These are phyloP conservation scores for Santalum album DNA, from an alignment of 164 flowering plant species.

Conservation along the genomic window DNA sequence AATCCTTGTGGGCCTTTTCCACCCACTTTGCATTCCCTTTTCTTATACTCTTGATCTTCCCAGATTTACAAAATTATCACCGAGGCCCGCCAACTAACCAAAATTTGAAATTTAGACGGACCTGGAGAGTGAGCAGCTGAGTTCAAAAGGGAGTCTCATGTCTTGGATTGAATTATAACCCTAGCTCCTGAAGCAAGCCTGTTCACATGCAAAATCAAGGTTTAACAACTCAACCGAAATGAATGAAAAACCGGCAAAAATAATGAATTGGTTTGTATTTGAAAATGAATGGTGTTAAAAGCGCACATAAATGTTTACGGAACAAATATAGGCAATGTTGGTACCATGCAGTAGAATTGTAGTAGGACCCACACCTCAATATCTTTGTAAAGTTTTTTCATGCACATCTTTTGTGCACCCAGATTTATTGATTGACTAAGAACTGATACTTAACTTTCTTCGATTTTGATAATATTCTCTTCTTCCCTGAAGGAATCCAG, in stretches of 20 bases:
- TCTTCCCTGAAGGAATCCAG: constrained; percentile 55
- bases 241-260: no score
- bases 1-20: not conserved
- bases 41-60: not conserved
- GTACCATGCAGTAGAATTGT: no score
- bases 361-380: no score
- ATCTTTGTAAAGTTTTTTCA: no score
- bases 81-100: not conserved
- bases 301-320: no score
- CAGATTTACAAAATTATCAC: not conserved
- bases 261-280: not conserved
- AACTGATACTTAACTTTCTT: constrained; percentile 78
- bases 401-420: no score
- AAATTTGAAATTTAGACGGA: not conserved
- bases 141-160: constrained; percentile 13
- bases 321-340: no score
- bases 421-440: no score
- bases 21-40: constrained; percentile 1
- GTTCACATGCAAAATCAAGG: constrained; percentile 20
- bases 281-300: no score
- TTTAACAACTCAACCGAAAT: constrained; percentile 15
- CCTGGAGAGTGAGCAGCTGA: no score
- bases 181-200: constrained; percentile 99
- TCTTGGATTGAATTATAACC: constrained; percentile 77
- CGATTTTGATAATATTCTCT: constrained; percentile 60